Conservation (phyloP, 108 stramenopile genomes). For the Nitzschia inconspicua region DNA sequence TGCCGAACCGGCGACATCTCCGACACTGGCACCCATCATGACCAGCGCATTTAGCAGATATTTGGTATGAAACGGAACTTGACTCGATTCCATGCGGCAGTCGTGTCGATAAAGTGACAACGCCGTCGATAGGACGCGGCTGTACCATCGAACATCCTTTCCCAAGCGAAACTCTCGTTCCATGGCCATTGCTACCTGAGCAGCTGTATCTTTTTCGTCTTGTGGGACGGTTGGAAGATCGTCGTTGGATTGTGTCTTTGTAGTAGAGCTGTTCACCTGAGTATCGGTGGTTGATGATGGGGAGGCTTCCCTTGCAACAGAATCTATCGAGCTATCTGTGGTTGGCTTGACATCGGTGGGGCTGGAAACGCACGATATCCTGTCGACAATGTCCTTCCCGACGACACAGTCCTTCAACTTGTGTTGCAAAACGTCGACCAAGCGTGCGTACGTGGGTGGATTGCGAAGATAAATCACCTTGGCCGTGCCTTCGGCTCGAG, state of each 20-base stretch:
- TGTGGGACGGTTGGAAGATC: too few species aligned
- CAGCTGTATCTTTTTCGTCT: background rate
- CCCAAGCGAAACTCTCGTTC: constrained; percentile 56
- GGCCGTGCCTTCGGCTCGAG: constrained; percentile 74
- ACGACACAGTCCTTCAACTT: constrained; percentile 33
- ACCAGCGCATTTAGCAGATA: constrained; percentile 59
- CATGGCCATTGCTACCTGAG: constrained; percentile 27
- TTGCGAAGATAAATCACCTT: constrained; percentile 61
- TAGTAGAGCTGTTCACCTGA: too few species aligned
- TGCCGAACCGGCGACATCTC: constrained; percentile 8
- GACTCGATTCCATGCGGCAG: constrained; percentile 12
- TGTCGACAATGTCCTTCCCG: background rate
- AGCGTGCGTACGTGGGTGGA: constrained; percentile 34
- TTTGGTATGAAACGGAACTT: constrained; percentile 8
- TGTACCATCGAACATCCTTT: constrained; percentile 73
- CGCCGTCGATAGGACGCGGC: constrained; percentile 61
- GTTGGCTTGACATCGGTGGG: background rate
- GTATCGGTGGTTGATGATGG: too few species aligned
- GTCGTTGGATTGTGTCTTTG: constrained; percentile 22
- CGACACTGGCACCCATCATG: constrained; percentile 57
- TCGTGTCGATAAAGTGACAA: constrained; percentile 44
- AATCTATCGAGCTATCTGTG: background rate
- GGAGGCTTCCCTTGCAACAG: background rate
- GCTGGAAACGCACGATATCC: background rate
- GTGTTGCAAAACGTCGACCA: constrained; percentile 43